phyloP scores from a whole-genome alignment of 768 basidiomycete species.

The Russula earlei region DNA sequence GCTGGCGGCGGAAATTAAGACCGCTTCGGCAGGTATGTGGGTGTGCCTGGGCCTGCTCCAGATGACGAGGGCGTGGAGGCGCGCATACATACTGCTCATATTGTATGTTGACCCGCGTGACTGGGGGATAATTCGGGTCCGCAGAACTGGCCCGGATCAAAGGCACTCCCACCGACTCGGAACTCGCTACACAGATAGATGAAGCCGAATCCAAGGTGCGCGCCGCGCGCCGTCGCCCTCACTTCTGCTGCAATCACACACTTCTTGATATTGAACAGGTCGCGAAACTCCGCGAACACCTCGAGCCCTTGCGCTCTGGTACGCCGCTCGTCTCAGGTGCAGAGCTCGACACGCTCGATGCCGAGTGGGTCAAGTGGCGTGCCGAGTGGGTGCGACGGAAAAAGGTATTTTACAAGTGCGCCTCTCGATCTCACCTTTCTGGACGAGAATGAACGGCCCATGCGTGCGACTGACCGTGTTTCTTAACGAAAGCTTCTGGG shows the following conservation, averaged over 20 bases:
- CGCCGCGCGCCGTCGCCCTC: neutral
- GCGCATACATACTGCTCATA: conserved; percentile 3
- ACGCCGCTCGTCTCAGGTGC: conserved; percentile 58
- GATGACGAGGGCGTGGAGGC: neutral
- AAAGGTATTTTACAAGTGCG: conserved; percentile 70
- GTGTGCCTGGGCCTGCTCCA: neutral
- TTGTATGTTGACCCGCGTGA: neutral
- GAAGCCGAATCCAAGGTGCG: conserved; percentile 46
- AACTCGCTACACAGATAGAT: conserved; percentile 49
- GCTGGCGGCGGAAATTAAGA: conserved; percentile 42
- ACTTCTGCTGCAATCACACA: conserved; percentile 6
- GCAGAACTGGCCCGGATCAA: conserved; percentile 60
- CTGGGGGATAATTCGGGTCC: neutral
- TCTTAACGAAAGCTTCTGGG: conserved; percentile 51
- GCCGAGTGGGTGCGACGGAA: conserved; percentile 69
- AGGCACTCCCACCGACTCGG: conserved; percentile 57
- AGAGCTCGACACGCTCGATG: conserved; percentile 58
- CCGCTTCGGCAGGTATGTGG: conserved; percentile 35
- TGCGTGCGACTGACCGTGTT: neutral
- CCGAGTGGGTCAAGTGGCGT: conserved; percentile 73
- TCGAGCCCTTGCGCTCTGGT: conserved; percentile 60
- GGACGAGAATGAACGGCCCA: neutral
- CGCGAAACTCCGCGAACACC: conserved; percentile 35
- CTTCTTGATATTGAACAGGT: conserved; percentile 36
- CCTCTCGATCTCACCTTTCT: conserved; percentile 9